phyloP scores from a whole-genome alignment of 176 grass and related monocot genomes.

The Dactylis glomerata region DNA sequence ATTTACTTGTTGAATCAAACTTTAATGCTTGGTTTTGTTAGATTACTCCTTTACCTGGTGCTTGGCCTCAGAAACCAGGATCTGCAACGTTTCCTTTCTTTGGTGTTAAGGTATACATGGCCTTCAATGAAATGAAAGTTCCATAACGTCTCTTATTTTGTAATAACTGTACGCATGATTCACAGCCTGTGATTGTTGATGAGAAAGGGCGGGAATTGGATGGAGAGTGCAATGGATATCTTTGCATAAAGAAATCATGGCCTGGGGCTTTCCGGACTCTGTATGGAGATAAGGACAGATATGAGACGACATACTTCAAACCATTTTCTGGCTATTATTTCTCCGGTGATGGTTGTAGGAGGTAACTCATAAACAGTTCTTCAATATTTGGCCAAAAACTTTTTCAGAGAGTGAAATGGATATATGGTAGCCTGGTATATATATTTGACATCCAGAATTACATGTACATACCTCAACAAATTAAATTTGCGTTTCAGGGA shows the following conservation, averaged over 20 bases:
- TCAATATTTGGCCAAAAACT: not conserved
- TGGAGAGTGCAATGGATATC: constrained; percentile 96
- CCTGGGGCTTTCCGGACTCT: constrained; percentile 94
- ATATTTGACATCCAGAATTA: not conserved
- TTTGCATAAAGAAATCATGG: constrained; percentile 98
- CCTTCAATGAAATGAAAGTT: not conserved
- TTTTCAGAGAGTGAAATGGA: not conserved
- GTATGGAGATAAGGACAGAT: constrained; percentile 96
- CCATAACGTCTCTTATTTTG: not conserved
- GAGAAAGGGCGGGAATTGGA: constrained; percentile 88
- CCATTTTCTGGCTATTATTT: constrained; percentile 98
- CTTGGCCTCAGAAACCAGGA: constrained; percentile 95
- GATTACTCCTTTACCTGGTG: constrained; percentile 93
- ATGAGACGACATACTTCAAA: constrained; percentile 97
- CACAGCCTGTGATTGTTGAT: constrained; percentile 85
- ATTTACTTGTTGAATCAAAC: not conserved
- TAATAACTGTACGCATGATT: constrained; percentile 16
- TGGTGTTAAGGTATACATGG: constrained; percentile 68
- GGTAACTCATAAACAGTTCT: constrained; percentile 37
- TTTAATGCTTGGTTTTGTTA: constrained; percentile 37
- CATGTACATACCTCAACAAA: constrained; percentile 17
- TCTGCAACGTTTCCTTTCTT: constrained; percentile 97
- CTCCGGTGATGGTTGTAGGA: constrained; percentile 93
- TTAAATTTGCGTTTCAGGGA: constrained; percentile 61
- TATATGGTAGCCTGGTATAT: not conserved